Evolutionary conservation across 768 basidiomycete species (phyloP).

Genomic region (Lentinus brumalis): DNA sequence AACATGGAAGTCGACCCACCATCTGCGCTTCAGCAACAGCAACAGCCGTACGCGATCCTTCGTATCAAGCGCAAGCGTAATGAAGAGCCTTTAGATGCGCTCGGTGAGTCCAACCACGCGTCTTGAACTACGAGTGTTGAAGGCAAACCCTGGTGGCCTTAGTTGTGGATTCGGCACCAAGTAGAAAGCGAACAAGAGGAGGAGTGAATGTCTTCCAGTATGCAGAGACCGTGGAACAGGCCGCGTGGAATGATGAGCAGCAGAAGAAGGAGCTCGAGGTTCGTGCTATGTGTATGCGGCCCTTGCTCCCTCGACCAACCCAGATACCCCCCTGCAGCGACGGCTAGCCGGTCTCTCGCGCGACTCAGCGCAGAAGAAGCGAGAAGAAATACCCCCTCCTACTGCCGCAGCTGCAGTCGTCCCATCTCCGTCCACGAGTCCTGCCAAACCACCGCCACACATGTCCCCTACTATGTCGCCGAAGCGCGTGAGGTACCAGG

Average conservation of each 20-base stretch:
- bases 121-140: conserved; percentile 8
- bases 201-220: conserved; percentile 72
- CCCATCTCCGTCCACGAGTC: background rate
- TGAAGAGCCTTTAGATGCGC: conserved; percentile 80
- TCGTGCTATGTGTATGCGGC: conserved; percentile 9
- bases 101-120: conserved; percentile 51
- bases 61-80: conserved; percentile 83
- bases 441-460: background rate
- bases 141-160: background rate
- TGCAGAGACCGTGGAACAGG: conserved; percentile 74
- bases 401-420: background rate
- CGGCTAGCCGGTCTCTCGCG: background rate
- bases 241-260: conserved; percentile 64
- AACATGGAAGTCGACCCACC: conserved; percentile 18
- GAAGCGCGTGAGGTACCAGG: conserved; percentile 1
- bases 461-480: background rate
- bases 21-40: conserved; percentile 20
- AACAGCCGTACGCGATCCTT: conserved; percentile 66
- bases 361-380: background rate
- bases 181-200: conserved; percentile 62
- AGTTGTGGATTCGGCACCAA: conserved; percentile 32
- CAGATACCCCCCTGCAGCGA: background rate
- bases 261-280: conserved; percentile 67
- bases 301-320: background rate
- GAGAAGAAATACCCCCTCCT: background rate